These are phyloP conservation scores for Irpex sp. DNA, from an alignment of 1,284 basidiomycete species.

Conservation along the genomic window DNA sequence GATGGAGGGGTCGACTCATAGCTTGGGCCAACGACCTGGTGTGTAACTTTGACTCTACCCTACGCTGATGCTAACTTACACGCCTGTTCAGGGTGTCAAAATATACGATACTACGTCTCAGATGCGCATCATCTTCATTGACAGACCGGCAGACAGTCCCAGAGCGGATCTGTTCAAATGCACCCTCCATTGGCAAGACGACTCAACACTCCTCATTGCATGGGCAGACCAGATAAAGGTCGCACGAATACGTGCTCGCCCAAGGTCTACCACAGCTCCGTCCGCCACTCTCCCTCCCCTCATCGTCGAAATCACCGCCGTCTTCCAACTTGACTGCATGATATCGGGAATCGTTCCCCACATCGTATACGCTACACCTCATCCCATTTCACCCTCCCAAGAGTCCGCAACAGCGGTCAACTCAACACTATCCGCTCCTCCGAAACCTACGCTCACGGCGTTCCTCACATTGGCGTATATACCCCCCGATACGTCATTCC, in stretches of 20 bases:
- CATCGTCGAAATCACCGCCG: slow-evolving; percentile 83
- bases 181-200: slow-evolving; percentile 89
- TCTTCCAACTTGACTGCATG: slow-evolving; percentile 96
- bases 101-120: slow-evolving; percentile 86
- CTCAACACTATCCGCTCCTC: slow-evolving; percentile 16
- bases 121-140: slow-evolving; percentile 84
- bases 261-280: slow-evolving; percentile 40
- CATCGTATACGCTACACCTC: slow-evolving; percentile 34
- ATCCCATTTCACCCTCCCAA: slow-evolving; percentile 19
- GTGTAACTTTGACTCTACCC: slow-evolving; percentile 22
- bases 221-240: slow-evolving; percentile 97
- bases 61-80: background rate
- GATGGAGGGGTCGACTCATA: slow-evolving; percentile 86
- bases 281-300: slow-evolving; percentile 49
- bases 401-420: slow-evolving; percentile 17
- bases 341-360: slow-evolving; percentile 88
- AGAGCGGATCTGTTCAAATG: slow-evolving; percentile 94
- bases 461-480: slow-evolving; percentile 86
- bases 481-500: slow-evolving; percentile 61
- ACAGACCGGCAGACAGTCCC: slow-evolving; percentile 78
- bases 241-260: slow-evolving; percentile 72
- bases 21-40: slow-evolving; percentile 97
- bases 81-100: slow-evolving; percentile 73
- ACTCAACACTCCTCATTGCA: slow-evolving; percentile 84
- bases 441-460: slow-evolving; percentile 46